Evolutionary conservation across 257 asterid genomes (phyloP), one percentile per base, ranked within the genome.

Genomic region (Anisodus tanguticus): DNA sequence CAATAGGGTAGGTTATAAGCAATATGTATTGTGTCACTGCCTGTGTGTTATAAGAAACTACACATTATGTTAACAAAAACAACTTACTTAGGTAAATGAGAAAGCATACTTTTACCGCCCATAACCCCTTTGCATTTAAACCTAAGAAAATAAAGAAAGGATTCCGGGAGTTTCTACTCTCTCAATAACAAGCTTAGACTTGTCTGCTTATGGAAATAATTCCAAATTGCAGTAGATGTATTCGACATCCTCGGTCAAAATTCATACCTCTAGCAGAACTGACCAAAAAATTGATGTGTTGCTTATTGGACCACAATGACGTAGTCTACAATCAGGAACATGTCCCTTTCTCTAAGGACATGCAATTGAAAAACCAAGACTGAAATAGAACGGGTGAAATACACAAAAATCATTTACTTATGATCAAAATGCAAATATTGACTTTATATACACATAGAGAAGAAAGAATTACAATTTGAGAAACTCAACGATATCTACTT

Each of bases 131-230:
- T 69, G 53, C 54, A 13, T 69, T 69, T 16, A 69, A 17, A 41
- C 7, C 39, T 16, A 7, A 69, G 54, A 69, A 69, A 69, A 39
- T 69, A 69, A 69, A 69, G 19, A 51, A 69, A 69, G 78, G 54
- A 43, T 69, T 69, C 26, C 0, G 26, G 22, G 78, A 69, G 8
- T 31, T 64, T 64, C 71, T 3, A 69, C 53, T 22, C 54, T 69
- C 78, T 39, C 78, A 69, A 69, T 39, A 69, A 69, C 54, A 31
- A 69, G 78, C 8, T 41, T 39, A 37, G 8, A 43, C 26, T 16
- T 69, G 26, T 41, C 26, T 15, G 26, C 6, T 8, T 3, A 15
- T 8, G 13, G 7, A 37, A 69, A 41, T 16, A 15, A 69, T 8
- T 69, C 35, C 54, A 69, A 39, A 8, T 17, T 17, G 54, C 15